Base-by-base conservation (phyloP, 2,329 filamentous ascomycete genomes). In the Didymella pinodella region DNA sequence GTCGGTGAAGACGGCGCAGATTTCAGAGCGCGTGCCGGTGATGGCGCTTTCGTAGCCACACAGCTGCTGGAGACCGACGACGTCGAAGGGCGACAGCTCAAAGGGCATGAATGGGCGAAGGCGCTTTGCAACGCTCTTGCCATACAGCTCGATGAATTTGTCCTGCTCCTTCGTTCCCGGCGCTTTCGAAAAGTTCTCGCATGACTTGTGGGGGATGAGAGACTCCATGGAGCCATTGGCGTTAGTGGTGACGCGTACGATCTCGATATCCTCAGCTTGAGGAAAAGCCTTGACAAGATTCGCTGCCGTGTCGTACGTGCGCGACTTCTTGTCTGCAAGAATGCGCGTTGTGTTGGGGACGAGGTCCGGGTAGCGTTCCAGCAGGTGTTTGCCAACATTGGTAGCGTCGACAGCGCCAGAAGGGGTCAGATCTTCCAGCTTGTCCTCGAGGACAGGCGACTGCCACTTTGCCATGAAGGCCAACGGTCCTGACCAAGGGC, bases 11-110 rank as follows among this genome's bases (percentile, higher is more conserved):
- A 87, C 78, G 25, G 80, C 78, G 0, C 70, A 86, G 77, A 66
- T 85, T 78, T 75, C 85, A 85, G 72, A 88, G 85, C 16, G 83
- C 54, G 79, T 81, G 3, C 86, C 86, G 0, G 81, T 82, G 59
- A 88, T 87, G 25, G 88, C 86, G 0, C 82, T 84, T 70, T 89
- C 86, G 70, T 89, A 88, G 2, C 86, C 86, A 65, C 86, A 89
- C 3, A 89, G 76, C 75, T 87, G 82, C 76, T 88, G 86, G 79
- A 89, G 85, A 34, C 84, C 87, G 52, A 87, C 85, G 11, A 90
- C 79, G 64, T 90, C 87, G 46, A 81, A 80, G 22, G 81, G 73
- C 0, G 83, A 86, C 71, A 90, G 86, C 72, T 88, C 84, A 73
- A 90, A 88, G 2, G 70, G 68, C 18, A 62, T 64, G 32, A 57